These are phyloP conservation scores for Paramecium sonneborni DNA, from an alignment of 73 alveolate species.

Conservation along the genomic window DNA sequence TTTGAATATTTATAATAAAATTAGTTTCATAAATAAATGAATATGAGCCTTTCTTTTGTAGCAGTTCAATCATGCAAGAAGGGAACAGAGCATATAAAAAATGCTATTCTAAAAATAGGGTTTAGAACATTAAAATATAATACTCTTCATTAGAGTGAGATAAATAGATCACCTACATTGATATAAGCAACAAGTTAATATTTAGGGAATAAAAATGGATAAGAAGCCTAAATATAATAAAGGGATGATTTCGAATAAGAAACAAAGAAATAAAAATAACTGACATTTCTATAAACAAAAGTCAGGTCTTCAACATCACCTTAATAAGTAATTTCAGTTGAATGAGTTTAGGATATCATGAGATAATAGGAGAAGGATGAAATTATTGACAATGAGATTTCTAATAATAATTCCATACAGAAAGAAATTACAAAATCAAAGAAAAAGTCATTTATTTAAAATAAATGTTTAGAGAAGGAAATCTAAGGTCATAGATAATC, in stretches of 20 bases:
- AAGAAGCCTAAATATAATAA: background rate
- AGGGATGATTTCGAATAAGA: slow-evolving; percentile 7
- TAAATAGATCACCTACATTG: slow-evolving; percentile 8
- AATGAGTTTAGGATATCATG: background rate
- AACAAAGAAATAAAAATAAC: slow-evolving; percentile 6
- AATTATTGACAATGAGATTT: background rate
- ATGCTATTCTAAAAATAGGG: background rate
- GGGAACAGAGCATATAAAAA: slow-evolving; percentile 20
- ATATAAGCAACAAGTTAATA: background rate
- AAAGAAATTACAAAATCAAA: background rate
- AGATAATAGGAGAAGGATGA: slow-evolving; percentile 7
- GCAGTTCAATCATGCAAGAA: background rate
- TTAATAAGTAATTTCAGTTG: background rate
- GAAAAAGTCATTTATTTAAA: background rate
- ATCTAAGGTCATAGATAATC: slow-evolving; percentile 1
- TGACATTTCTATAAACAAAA: slow-evolving; percentile 34
- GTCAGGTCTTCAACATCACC: slow-evolving; percentile 36
- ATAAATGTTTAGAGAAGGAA: background rate
- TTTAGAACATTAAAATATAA: background rate
- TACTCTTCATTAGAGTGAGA: background rate
- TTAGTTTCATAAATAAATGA: background rate
- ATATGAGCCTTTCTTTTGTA: slow-evolving; percentile 5
- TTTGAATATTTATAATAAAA: background rate
- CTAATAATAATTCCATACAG: background rate
- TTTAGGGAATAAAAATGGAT: background rate